Conservation (phyloP, 768 basidiomycete genomes). For the Coprinopsis marcescibilis region DNA sequence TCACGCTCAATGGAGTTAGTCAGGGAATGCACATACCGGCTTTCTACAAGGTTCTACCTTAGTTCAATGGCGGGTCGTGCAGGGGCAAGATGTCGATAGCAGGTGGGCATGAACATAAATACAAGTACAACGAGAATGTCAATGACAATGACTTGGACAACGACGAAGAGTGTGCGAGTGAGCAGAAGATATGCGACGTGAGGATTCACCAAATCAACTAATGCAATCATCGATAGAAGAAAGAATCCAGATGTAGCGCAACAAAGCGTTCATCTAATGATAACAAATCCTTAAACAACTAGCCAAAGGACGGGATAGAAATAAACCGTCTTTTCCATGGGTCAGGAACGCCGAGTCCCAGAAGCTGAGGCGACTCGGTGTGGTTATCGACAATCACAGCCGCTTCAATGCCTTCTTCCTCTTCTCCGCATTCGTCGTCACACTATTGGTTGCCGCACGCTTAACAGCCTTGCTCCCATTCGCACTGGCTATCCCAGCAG, state of each 20-base stretch:
- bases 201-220: no score
- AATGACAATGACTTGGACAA: neutral
- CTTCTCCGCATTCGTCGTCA: slow-evolving; percentile 61
- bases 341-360: no score
- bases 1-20: neutral
- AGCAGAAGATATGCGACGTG: no score
- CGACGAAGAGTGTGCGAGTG: no score
- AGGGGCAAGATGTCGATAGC: no score
- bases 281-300: no score
- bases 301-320: neutral
- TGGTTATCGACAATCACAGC: slow-evolving; percentile 31
- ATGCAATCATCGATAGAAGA: no score
- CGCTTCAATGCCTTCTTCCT: slow-evolving; percentile 86
- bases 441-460: slow-evolving; percentile 51
- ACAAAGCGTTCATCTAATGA: no score
- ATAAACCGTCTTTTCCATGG: no score
- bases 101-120: slow-evolving; percentile 1
- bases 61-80: no score
- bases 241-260: no score
- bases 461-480: slow-evolving; percentile 61
- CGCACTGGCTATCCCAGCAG: slow-evolving; percentile 25
- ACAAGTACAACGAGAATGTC: slow-evolving; percentile 1
- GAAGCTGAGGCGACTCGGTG: slow-evolving; percentile 1
- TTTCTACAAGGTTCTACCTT: neutral
- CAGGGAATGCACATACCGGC: neutral